phyloP scores from a whole-genome alignment of 2,329 filamentous ascomycete species.

The Metarhizium robertsii region DNA sequence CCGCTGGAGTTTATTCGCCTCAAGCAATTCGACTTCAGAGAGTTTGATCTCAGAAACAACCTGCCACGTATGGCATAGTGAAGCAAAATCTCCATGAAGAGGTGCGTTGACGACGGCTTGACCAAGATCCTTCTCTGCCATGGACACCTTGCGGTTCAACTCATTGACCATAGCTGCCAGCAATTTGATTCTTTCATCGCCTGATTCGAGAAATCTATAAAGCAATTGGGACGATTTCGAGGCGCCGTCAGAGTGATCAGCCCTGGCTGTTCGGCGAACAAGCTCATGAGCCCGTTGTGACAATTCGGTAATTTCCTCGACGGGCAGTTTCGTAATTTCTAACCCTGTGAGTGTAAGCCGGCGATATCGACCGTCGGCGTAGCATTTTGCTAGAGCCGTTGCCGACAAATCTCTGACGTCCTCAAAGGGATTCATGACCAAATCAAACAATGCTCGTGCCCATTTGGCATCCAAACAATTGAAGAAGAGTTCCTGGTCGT shows the following conservation, averaged over 20 bases:
- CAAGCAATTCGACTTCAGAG: slow-evolving; percentile 23
- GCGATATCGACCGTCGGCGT: slow-evolving; percentile 28
- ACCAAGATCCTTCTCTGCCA: slow-evolving; percentile 57
- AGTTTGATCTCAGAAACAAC: slow-evolving; percentile 35
- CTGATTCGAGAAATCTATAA: slow-evolving; percentile 43
- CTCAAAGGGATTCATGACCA: slow-evolving; percentile 84
- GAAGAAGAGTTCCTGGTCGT: slow-evolving; percentile 31
- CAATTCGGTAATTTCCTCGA: slow-evolving; percentile 34
- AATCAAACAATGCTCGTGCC: slow-evolving; percentile 60
- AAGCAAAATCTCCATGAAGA: slow-evolving; percentile 61
- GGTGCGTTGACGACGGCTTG: slow-evolving; percentile 57
- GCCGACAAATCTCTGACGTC: slow-evolving; percentile 63
- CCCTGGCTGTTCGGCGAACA: slow-evolving; percentile 65
- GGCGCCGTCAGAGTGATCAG: slow-evolving; percentile 87
- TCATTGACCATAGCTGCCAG: slow-evolving; percentile 48
- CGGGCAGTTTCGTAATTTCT: slow-evolving; percentile 8
- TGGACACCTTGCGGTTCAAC: slow-evolving; percentile 54
- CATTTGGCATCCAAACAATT: slow-evolving; percentile 38
- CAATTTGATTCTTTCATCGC: slow-evolving; percentile 37
- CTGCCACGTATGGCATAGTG: slow-evolving; percentile 49
- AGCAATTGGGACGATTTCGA: slow-evolving; percentile 67
- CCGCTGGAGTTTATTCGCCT: slow-evolving; percentile 34
- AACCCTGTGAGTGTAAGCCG: slow-evolving; percentile 13
- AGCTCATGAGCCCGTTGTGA: slow-evolving; percentile 43
- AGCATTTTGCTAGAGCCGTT: slow-evolving; percentile 38